These are phyloP conservation scores for Crithidia fasciculata DNA, from an alignment of 208 protist genomes.

Conservation along the genomic window DNA sequence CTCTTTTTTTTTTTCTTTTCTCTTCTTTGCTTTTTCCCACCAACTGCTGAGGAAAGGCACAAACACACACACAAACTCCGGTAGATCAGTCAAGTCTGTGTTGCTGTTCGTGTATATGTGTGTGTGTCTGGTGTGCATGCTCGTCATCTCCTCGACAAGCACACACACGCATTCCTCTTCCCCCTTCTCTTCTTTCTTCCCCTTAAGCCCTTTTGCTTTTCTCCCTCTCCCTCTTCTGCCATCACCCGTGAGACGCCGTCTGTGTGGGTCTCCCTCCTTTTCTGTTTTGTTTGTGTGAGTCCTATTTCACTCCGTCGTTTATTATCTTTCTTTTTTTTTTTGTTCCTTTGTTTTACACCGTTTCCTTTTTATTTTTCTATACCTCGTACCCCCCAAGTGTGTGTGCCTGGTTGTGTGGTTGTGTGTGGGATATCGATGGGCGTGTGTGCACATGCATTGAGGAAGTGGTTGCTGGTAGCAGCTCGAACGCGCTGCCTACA, in stretches of 20 bases:
- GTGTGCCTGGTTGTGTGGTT: too few relatives aligned
- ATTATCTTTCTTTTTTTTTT: slow-evolving; percentile 12
- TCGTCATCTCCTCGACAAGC: not conserved
- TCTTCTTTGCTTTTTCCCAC: not conserved
- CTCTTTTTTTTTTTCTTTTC: not conserved
- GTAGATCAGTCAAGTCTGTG: not conserved
- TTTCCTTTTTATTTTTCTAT: not conserved
- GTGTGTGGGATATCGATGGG: too few relatives aligned
- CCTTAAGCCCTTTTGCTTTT: not conserved
- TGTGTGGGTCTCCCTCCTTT: not conserved
- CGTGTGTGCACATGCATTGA: too few relatives aligned
- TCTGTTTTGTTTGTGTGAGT: not conserved
- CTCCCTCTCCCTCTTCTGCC: not conserved
- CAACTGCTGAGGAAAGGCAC: not conserved
- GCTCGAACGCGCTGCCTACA: slow-evolving; percentile 18
- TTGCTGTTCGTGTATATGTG: not conserved
- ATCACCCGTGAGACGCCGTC: not conserved
- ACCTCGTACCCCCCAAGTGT: not conserved
- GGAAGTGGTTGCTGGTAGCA: slow-evolving; percentile 28
- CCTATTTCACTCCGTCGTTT: slow-evolving; percentile 1
- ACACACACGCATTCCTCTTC: slow-evolving; percentile 1
- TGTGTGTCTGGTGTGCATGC: not conserved
- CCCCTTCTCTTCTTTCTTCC: not conserved
- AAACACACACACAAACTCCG: not conserved
- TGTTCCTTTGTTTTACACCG: not conserved